A percentile compares a stretch with the other conserved stretches of the same genome.
These are phyloP conservation scores for Elymus sibiricus DNA, from an alignment of 176 grass and related monocot genomes.

Conservation along the genomic window DNA sequence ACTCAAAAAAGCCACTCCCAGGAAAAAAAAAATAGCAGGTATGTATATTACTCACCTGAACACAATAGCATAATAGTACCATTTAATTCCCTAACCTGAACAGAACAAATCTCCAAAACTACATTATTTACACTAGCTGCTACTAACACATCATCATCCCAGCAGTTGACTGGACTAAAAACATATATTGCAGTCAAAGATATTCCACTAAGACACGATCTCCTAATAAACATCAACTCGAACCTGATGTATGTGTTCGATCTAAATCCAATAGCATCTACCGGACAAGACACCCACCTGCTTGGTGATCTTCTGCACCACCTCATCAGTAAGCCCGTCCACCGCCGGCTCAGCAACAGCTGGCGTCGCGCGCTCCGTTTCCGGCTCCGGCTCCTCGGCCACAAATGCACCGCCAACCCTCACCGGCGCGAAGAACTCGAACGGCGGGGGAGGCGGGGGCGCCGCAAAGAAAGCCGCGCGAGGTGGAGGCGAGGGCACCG, in stretches of 20 bases:
- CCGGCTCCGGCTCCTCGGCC: slow-evolving; percentile 47
- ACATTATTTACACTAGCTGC: neutral
- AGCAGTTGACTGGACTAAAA: neutral
- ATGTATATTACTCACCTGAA: neutral
- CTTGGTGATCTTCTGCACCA: slow-evolving; percentile 80
- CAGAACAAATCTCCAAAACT: neutral
- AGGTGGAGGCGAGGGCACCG: slow-evolving; percentile 26
- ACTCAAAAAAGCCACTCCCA: neutral
- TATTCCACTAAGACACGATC: neutral
- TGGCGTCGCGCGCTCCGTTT: slow-evolving; percentile 13
- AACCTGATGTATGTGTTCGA: neutral
- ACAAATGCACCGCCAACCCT: slow-evolving; percentile 16
- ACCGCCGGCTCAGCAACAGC: slow-evolving; percentile 19
- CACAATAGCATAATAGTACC: neutral
- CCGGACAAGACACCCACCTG: slow-evolving; percentile 45
- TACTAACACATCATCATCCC: neutral
- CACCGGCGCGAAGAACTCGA: slow-evolving; percentile 53
- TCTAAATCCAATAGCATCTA: slow-evolving; percentile 8
- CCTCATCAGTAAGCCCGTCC: slow-evolving; percentile 54
- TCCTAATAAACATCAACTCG: neutral
- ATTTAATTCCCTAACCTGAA: neutral
- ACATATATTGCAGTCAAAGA: neutral
- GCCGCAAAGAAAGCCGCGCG: no score
- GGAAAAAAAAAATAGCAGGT: neutral
- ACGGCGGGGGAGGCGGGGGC: slow-evolving; percentile 40